Evolutionary conservation across 768 basidiomycete genomes (phyloP), one percentile per base, ranked within the genome.

Genomic region (Lactarius trivialis): DNA sequence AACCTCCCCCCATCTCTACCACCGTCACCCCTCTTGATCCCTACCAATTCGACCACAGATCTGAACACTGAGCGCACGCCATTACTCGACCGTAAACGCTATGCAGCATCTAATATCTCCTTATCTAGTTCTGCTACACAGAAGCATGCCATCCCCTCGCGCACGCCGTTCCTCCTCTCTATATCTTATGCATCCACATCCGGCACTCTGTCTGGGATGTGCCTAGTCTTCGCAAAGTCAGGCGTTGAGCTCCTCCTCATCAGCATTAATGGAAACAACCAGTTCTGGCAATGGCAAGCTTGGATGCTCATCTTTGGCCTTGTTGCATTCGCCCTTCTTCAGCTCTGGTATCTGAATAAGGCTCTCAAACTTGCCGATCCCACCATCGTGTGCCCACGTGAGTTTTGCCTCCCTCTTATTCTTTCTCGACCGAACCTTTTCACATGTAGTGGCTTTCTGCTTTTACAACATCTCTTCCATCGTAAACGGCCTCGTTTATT

Each of bases 391-490:
- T 93, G 91, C 71, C 92, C 92, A 54, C 81, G 89, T 89, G 70
- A 75, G 88, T 30, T 57, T 54, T 51, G 17, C 28, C 17, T 51
- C 50, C 57, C 11, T 48, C 41, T 21, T 28, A 26, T 36, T 5
- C 57, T 56, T 15, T 33, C 30, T 15, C n/a, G 14, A 56, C 30
- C 34, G 51, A 58, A n/a, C 48, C 11, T 28, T 67, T 15, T 37
- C 57, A 26, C 67, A 63, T 57, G 28, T 68, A 84, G 86, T 92
- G 71, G 93, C 93, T 6, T 98, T 96, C 75, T 96, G 93, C 73
- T 92, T 93, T 73, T 98, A 96, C 76, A 98, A 96, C 71, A 72
- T 95, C 15, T 92, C 91, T 2, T 91, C 90, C 26, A 96, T 98
- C 71, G 79, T 93, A 60, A 94, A 93, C 67, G 89, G 90, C 5